Base-by-base conservation (phyloP, 164 flowering plant genomes). In the Akebia trifoliata region DNA sequence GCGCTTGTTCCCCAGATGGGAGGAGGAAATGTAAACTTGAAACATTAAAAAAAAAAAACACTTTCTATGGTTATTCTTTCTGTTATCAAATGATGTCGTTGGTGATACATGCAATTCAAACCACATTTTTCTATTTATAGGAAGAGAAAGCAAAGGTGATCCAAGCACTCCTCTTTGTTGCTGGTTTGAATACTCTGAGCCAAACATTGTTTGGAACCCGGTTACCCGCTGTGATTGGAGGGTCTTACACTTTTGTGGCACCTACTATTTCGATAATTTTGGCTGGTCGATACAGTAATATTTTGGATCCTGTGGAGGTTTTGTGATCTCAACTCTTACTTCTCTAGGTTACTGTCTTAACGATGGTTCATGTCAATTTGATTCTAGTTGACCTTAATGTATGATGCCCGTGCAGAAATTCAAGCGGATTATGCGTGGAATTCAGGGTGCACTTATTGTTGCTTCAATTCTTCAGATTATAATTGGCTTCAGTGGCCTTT, bases 1-100 rank as follows among this genome's bases (percentile, higher is more conserved):
- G 57, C 71, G 56, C 74, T 87, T 18, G 87, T 85, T 72, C 87
- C 92, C 32, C 95, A 85, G 72, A 87, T 87, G 95, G 95, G 95
- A 56, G 92, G 95, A 60, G 81, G 84, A 70, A 75, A 76, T 66
- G 93, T 86, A 72, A 72, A 82, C 20, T 25, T 52, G 61, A 28
- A 8, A 11, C 30, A 25, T 3, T 7, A 45, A 9, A 37, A 1
- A 8, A 6, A 4, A 28, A 6, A 1, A 26, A 10, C 14, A 43
- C 43, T 26, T 48, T 52, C 36, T 2, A 60, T 28, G 18, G 20
- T 32, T 18, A 39, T 35, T 48, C 4, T 12, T 1, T 38, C 24
- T 39, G 15, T 43, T 58, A 4, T 25, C 11, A 10, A 25, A 8
- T 2, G 31, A 20, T 30, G 20, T 31, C 43, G 15, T 24, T 56